Evolutionary conservation across 257 asterid genomes (phyloP).

Genomic region (Lycium ferocissimum): DNA sequence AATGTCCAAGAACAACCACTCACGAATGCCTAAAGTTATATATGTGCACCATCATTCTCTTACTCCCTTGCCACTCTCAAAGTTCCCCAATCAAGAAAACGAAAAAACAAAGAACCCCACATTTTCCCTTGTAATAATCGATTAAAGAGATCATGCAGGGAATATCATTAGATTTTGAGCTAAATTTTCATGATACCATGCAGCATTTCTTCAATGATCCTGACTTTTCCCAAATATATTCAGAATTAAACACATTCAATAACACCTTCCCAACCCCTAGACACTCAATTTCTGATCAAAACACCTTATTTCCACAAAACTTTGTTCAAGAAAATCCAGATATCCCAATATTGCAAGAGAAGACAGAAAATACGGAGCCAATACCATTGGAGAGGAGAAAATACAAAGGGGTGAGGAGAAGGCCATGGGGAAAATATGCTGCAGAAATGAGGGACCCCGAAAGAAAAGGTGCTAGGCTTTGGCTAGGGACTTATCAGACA

Average conservation of each 20-base stretch:
- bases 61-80: no score
- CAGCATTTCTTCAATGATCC: conserved; percentile 18
- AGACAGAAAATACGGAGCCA: not conserved
- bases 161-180: not conserved
- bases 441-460: conserved; percentile 28
- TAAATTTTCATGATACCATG: conserved; percentile 16
- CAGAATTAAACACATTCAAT: not conserved
- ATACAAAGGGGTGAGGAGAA: conserved; percentile 26
- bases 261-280: not conserved
- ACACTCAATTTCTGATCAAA: not conserved
- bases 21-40: no score
- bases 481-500: not conserved
- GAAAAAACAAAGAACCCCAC: no score
- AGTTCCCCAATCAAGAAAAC: no score
- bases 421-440: conserved; percentile 31
- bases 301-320: not conserved
- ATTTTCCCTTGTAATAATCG: no score
- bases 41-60: no score
- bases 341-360: not conserved
- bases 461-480: not conserved
- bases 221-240: conserved; percentile 2
- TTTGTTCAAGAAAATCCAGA: not conserved
- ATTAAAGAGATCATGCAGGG: no score
- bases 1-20: no score
- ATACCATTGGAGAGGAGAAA: not conserved